A percentile compares a stretch with the other conserved stretches of the same genome.
phyloP scores from a whole-genome alignment of 331 rosid species.

The Pyrus hybrid region DNA sequence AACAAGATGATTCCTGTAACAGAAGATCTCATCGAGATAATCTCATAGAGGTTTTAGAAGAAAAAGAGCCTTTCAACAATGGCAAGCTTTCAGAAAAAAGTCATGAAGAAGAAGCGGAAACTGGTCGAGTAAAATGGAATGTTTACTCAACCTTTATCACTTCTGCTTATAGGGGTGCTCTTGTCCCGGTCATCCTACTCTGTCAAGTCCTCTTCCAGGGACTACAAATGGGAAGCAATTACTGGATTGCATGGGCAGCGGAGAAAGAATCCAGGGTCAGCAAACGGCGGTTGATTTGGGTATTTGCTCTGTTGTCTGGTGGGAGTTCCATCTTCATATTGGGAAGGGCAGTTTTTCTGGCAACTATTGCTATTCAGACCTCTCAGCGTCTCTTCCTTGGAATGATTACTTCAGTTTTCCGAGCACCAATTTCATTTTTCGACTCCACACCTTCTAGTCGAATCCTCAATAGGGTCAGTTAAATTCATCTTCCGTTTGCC shows the following conservation, averaged over 20 bases:
- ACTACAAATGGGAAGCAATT: conserved; percentile 85
- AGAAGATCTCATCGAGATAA: too few species aligned
- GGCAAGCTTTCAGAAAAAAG: conserved; percentile 28
- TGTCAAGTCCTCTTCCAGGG: conserved; percentile 79
- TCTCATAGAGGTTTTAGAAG: conserved; percentile 51
- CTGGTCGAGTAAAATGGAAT: conserved; percentile 80
- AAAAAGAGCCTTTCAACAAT: conserved; percentile 22
- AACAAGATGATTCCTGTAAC: too few species aligned
- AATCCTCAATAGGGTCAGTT: conserved; percentile 75
- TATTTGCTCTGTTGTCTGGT: conserved; percentile 56
- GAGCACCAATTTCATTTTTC: conserved; percentile 78
- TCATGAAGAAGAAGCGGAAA: conserved; percentile 64
- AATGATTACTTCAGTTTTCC: too few species aligned
- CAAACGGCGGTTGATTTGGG: conserved; percentile 39
- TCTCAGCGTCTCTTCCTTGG: too few species aligned
- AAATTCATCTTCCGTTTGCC: background rate
- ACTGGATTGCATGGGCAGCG: conserved; percentile 94
- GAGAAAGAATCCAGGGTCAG: conserved; percentile 41
- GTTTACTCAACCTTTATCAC: conserved; percentile 80
- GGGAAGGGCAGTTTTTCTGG: too few species aligned
- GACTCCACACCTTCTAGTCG: conserved; percentile 82
- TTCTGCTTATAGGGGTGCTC: conserved; percentile 67
- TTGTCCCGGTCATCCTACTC: conserved; percentile 73
- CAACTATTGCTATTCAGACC: too few species aligned
- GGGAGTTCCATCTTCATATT: too few species aligned